These are phyloP conservation scores for Dactylellina leptospora DNA, from an alignment of 2,329 filamentous ascomycete genomes.

Conservation along the genomic window DNA sequence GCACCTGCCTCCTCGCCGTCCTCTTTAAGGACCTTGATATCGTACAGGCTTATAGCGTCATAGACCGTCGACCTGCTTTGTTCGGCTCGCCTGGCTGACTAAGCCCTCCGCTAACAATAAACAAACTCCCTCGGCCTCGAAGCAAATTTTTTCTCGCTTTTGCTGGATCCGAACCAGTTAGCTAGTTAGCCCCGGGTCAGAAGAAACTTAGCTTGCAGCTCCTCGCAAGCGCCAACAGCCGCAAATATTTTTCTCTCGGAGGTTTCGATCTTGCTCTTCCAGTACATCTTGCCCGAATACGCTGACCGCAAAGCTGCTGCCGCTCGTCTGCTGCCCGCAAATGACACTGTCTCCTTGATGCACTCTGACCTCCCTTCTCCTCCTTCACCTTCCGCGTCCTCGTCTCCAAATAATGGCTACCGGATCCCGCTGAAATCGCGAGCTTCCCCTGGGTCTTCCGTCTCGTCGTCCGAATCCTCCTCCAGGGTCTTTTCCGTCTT, in stretches of 20 bases:
- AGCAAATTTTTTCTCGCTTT: not conserved
- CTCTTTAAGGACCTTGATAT: too few relatives aligned
- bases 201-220: not conserved
- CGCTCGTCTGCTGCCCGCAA: slow-evolving; percentile 15
- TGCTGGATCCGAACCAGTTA: not conserved
- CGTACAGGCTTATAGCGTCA: too few relatives aligned
- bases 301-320: slow-evolving; percentile 38
- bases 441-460: slow-evolving; percentile 25
- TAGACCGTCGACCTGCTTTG: slow-evolving; percentile 27
- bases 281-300: slow-evolving; percentile 49
- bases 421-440: slow-evolving; percentile 44
- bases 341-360: slow-evolving; percentile 46
- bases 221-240: slow-evolving; percentile 30
- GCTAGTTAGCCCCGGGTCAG: not conserved
- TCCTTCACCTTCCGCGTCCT: not conserved
- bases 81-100: slow-evolving; percentile 30
- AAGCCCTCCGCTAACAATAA: slow-evolving; percentile 6
- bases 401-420: slow-evolving; percentile 32
- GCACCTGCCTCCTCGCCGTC: not conserved
- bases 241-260: slow-evolving; percentile 47
- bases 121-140: not conserved
- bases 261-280: slow-evolving; percentile 49
- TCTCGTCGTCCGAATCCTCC: slow-evolving; percentile 23
- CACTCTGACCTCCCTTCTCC: slow-evolving; percentile 12
- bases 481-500: slow-evolving; percentile 48